These are phyloP conservation scores for Diplodia seriata DNA, from an alignment of 2,329 filamentous ascomycete genomes.

Conservation along the genomic window DNA sequence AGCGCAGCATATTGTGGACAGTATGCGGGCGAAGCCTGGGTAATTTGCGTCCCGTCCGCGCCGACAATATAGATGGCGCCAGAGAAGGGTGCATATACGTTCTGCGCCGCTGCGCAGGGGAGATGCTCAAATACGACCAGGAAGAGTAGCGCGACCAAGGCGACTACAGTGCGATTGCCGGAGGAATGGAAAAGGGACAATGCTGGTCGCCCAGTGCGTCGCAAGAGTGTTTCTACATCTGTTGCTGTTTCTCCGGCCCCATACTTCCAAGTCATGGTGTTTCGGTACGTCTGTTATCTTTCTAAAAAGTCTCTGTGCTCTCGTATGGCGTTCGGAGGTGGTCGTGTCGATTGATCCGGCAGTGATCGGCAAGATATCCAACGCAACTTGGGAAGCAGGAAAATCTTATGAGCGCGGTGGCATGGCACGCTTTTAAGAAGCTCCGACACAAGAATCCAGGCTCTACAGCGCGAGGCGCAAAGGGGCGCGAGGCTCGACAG, in stretches of 20 bases:
- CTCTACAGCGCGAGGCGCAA: constrained; percentile 4
- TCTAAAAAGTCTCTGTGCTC: background rate
- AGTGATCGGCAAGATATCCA: background rate
- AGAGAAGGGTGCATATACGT: constrained; percentile 48
- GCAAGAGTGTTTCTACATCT: background rate
- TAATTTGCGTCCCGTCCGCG: constrained; percentile 39
- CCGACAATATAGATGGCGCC: constrained; percentile 48
- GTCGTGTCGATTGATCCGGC: background rate
- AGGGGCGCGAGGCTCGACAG: background rate
- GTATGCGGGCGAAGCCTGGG: constrained; percentile 42
- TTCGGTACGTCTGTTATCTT: no score
- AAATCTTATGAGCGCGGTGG: background rate
- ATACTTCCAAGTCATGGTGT: background rate
- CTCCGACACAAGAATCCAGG: background rate
- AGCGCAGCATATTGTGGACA: constrained; percentile 47
- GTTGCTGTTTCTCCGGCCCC: background rate
- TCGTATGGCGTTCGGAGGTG: background rate
- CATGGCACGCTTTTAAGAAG: background rate
- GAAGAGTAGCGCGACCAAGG: background rate
- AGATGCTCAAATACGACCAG: background rate
- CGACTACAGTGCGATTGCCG: background rate
- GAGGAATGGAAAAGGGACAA: background rate
- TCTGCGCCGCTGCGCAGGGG: background rate
- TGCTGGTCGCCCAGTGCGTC: background rate
- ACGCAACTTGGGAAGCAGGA: background rate